phyloP scores from a whole-genome alignment of 1,284 basidiomycete genomes.

The Irpex lacteus region DNA sequence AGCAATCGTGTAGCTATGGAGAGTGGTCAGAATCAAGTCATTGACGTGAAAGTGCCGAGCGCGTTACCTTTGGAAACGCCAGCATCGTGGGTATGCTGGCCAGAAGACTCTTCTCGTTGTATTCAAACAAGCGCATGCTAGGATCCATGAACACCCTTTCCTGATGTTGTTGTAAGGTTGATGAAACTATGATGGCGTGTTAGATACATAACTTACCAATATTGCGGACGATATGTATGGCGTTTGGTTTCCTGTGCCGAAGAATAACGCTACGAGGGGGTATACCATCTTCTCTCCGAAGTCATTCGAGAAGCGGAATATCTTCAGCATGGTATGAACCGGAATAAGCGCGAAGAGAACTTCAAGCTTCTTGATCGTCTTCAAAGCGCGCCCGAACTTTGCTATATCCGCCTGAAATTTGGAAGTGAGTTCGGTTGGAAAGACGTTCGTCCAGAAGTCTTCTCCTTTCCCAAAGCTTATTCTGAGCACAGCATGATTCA shows the following conservation, averaged over 20 bases:
- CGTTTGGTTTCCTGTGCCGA: slow-evolving; percentile 61
- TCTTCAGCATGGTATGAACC: slow-evolving; percentile 53
- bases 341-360: slow-evolving; percentile 57
- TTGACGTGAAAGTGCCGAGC: slow-evolving; percentile 5
- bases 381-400: slow-evolving; percentile 55
- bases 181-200: background rate
- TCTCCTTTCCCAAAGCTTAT: slow-evolving; percentile 62
- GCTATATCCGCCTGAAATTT: slow-evolving; percentile 52
- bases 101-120: slow-evolving; percentile 28
- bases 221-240: slow-evolving; percentile 57
- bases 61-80: slow-evolving; percentile 32
- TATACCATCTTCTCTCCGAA: slow-evolving; percentile 59
- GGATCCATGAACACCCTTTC: slow-evolving; percentile 59
- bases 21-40: slow-evolving; percentile 9
- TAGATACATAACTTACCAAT: slow-evolving; percentile 25
- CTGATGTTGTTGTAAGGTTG: slow-evolving; percentile 11
- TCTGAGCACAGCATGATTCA: slow-evolving; percentile 13
- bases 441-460: slow-evolving; percentile 68
- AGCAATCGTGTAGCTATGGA: slow-evolving; percentile 34
- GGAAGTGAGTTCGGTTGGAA: slow-evolving; percentile 52
- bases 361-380: slow-evolving; percentile 52
- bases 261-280: slow-evolving; percentile 56
- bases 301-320: slow-evolving; percentile 57
- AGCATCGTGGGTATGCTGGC: slow-evolving; percentile 33
- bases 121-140: slow-evolving; percentile 47